Evolutionary conservation across 139 green algal species (phyloP).

Genomic region (Picochlorum sp.): DNA sequence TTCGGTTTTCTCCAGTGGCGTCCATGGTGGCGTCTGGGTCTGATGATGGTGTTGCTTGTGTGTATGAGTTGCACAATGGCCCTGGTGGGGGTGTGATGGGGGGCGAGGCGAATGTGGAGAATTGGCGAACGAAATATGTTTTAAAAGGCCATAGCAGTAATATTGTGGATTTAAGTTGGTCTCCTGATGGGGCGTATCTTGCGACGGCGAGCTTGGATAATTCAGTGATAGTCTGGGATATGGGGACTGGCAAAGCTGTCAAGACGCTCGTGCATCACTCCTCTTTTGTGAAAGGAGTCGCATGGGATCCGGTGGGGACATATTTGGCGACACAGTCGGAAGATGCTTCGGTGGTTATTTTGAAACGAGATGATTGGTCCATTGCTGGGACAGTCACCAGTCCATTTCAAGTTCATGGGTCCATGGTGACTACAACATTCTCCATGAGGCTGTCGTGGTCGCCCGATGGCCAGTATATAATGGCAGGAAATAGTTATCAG

Average conservation of each 20-base stretch:
- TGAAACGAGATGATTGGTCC: constrained; percentile 62
- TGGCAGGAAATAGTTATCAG: constrained; percentile 53
- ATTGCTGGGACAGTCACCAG: constrained; percentile 31
- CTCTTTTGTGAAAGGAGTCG: constrained; percentile 89
- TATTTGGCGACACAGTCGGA: constrained; percentile 82
- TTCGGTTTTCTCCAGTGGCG: constrained; percentile 66
- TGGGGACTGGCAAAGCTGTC: constrained; percentile 14
- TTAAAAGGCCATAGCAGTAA: constrained; percentile 73
- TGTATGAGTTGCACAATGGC: constrained; percentile 60
- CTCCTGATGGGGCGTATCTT: constrained; percentile 56
- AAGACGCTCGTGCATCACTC: constrained; percentile 45
- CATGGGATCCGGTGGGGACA: constrained; percentile 87
- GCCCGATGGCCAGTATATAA: constrained; percentile 66
- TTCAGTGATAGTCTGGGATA: constrained; percentile 58
- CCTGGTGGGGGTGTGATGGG: constrained; percentile 25
- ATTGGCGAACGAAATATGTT: constrained; percentile 55
- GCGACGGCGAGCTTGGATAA: constrained; percentile 81
- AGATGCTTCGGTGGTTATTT: constrained; percentile 74
- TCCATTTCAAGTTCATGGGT: constrained; percentile 29
- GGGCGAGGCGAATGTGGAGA: constrained; percentile 60
- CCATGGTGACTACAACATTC: constrained; percentile 38
- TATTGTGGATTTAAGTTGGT: constrained; percentile 83
- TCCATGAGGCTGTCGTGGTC: constrained; percentile 39
- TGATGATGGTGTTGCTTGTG: constrained; percentile 61
- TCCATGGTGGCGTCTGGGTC: constrained; percentile 38